Conservation (phyloP, 768 basidiomycete species). For the Hygrocybe punicea region DNA sequence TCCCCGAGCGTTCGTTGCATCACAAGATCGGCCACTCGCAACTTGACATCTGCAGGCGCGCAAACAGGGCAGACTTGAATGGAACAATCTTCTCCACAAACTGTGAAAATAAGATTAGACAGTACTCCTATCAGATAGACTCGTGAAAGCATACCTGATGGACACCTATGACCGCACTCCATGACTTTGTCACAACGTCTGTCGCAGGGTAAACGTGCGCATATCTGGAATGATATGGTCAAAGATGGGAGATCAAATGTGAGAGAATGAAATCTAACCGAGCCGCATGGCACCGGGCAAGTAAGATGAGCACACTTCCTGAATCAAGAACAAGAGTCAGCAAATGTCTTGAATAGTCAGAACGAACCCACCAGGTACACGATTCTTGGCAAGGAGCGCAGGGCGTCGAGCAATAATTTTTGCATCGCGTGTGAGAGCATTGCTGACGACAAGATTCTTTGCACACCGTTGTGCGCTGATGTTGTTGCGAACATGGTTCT, state of each 20-base stretch:
- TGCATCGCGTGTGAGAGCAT: slow-evolving; percentile 54
- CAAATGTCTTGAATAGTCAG: background rate
- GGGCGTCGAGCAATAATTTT: slow-evolving; percentile 44
- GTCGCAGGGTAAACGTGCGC: slow-evolving; percentile 64
- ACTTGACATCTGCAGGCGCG: slow-evolving; percentile 34
- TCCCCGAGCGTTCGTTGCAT: slow-evolving; percentile 50
- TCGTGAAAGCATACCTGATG: slow-evolving; percentile 48
- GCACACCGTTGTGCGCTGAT: slow-evolving; percentile 50
- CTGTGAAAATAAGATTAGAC: slow-evolving; percentile 29
- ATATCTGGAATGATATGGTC: slow-evolving; percentile 42
- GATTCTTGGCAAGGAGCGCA: slow-evolving; percentile 62
- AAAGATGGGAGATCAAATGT: background rate
- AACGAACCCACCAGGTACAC: slow-evolving; percentile 48
- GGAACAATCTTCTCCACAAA: slow-evolving; percentile 64
- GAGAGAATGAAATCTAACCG: slow-evolving; percentile 42
- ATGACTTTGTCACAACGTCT: slow-evolving; percentile 47
- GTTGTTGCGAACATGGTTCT: slow-evolving; percentile 46
- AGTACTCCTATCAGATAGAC: background rate
- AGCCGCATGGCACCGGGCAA: slow-evolving; percentile 66
- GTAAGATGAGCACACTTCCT: slow-evolving; percentile 53
- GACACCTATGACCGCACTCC: slow-evolving; percentile 60
- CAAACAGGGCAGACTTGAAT: slow-evolving; percentile 56
- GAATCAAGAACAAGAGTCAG: background rate
- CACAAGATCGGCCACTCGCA: slow-evolving; percentile 57
- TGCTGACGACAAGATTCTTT: slow-evolving; percentile 47